These are phyloP conservation scores for Verticillium dahliae DNA, from an alignment of 2,329 filamentous ascomycete species.

Conservation along the genomic window DNA sequence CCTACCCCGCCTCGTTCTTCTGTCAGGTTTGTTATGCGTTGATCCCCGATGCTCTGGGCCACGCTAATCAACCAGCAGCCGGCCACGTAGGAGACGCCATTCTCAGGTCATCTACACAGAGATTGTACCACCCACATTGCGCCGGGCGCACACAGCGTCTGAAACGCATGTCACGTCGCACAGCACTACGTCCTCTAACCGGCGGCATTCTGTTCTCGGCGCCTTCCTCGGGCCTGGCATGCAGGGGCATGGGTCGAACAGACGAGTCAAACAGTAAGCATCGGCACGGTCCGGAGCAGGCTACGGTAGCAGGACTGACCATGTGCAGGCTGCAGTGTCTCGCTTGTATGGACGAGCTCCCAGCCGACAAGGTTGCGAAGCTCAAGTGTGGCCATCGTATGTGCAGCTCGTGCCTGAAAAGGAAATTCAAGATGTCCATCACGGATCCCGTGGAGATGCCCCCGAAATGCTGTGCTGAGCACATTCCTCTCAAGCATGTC, in stretches of 20 bases:
- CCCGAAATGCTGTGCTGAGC: conserved; percentile 69
- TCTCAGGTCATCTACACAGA: conserved; percentile 7
- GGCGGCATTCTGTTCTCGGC: conserved; percentile 5
- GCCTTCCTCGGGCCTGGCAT: conserved; percentile 3
- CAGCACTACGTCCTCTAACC: conserved; percentile 10
- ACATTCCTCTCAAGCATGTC: conserved; percentile 70
- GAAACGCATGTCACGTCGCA: conserved; percentile 11
- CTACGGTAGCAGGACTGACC: neutral
- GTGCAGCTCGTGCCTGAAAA: conserved; percentile 71
- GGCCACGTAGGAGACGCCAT: conserved; percentile 3
- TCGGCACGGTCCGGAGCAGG: neutral
- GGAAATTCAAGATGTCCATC: conserved; percentile 68
- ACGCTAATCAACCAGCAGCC: conserved; percentile 2
- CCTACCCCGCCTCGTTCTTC: conserved; percentile 4
- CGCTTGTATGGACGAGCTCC: conserved; percentile 64
- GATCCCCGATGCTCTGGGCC: neutral
- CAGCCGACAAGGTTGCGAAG: conserved; percentile 57
- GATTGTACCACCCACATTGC: neutral
- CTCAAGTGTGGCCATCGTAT: conserved; percentile 75
- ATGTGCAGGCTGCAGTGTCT: conserved; percentile 52
- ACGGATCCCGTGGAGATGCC: conserved; percentile 78
- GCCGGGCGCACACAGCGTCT: conserved; percentile 8
- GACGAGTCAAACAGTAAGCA: conserved; percentile 20
- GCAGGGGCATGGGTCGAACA: conserved; percentile 15
- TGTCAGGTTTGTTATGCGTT: conserved; percentile 1